Conservation (phyloP, 1,139 yeast species). For the Candida dubliniensis region DNA sequence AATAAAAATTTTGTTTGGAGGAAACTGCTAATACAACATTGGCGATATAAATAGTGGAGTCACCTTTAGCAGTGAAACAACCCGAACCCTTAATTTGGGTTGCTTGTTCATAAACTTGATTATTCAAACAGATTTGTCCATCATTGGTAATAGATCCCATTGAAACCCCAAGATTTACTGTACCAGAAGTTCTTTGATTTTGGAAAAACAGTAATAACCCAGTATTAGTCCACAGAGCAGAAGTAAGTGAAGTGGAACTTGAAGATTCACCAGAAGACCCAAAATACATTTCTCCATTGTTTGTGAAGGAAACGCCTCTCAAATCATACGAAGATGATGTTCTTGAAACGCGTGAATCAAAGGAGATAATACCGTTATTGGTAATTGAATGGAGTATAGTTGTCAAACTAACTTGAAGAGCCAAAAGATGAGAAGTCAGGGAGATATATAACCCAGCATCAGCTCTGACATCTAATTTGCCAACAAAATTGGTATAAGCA, state of each 20-base stretch:
- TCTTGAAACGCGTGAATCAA: constrained; percentile 19
- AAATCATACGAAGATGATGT: constrained; percentile 21
- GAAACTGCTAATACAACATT: constrained; percentile 11
- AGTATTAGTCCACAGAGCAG: constrained; percentile 22
- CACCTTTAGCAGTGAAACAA: constrained; percentile 24
- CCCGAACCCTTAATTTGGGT: constrained; percentile 27
- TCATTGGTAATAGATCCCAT: constrained; percentile 22
- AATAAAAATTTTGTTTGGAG: constrained; percentile 21
- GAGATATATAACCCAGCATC: constrained; percentile 26
- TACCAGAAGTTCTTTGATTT: constrained; percentile 18
- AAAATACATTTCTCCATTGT: constrained; percentile 28
- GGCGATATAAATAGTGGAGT: constrained; percentile 21
- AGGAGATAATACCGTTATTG: constrained; percentile 25
- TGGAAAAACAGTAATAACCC: constrained; percentile 27
- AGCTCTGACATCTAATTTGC: constrained; percentile 19
- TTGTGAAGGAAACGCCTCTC: constrained; percentile 19
- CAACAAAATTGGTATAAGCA: constrained; percentile 23
- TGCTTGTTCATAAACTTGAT: constrained; percentile 25
- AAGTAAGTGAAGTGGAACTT: constrained; percentile 20
- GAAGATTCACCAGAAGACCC: constrained; percentile 23
- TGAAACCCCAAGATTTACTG: constrained; percentile 21
- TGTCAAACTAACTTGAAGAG: constrained; percentile 12
- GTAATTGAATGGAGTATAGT: constrained; percentile 12
- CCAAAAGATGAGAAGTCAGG: constrained; percentile 3
- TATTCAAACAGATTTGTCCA: constrained; percentile 31